phyloP scores from a whole-genome alignment of 1,284 basidiomycete genomes.

The Melanopsichium pennsylvanicum region DNA sequence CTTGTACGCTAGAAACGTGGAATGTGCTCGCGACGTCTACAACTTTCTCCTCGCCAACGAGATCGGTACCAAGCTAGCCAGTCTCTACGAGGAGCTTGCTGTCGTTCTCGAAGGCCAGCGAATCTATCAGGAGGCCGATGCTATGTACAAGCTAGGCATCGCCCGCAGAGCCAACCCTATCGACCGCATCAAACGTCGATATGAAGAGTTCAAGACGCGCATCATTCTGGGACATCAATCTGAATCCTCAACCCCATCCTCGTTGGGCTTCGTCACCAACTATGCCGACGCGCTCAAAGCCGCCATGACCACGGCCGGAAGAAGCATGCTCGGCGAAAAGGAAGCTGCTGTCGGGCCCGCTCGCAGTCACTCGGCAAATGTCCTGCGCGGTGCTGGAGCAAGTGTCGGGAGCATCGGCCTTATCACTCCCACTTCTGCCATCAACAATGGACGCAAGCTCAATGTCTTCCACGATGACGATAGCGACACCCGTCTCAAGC shows the following conservation, averaged over 20 bases:
- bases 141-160: slow-evolving; percentile 84
- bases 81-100: slow-evolving; percentile 87
- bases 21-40: slow-evolving; percentile 59
- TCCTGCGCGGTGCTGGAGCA: slow-evolving; percentile 30
- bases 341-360: slow-evolving; percentile 28
- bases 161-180: slow-evolving; percentile 80
- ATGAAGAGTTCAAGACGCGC: slow-evolving; percentile 80
- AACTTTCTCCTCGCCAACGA: slow-evolving; percentile 78
- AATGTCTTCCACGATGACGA: slow-evolving; percentile 57
- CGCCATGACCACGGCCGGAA: slow-evolving; percentile 55
- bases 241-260: slow-evolving; percentile 10
- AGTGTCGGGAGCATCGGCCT: slow-evolving; percentile 24
- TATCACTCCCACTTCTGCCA: slow-evolving; percentile 7
- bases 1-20: slow-evolving; percentile 70
- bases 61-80: slow-evolving; percentile 79
- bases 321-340: slow-evolving; percentile 60
- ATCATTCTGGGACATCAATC: slow-evolving; percentile 44
- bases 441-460: slow-evolving; percentile 52
- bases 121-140: slow-evolving; percentile 75
- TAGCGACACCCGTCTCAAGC: slow-evolving; percentile 8
- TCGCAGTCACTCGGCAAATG: slow-evolving; percentile 41
- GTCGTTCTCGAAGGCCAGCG: slow-evolving; percentile 76
- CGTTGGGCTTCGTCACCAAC: slow-evolving; percentile 6
- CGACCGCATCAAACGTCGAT: slow-evolving; percentile 83
- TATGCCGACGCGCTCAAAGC: slow-evolving; percentile 52